Conservation (phyloP, 805 yeast genomes). For the Blastobotrys terrestris region DNA sequence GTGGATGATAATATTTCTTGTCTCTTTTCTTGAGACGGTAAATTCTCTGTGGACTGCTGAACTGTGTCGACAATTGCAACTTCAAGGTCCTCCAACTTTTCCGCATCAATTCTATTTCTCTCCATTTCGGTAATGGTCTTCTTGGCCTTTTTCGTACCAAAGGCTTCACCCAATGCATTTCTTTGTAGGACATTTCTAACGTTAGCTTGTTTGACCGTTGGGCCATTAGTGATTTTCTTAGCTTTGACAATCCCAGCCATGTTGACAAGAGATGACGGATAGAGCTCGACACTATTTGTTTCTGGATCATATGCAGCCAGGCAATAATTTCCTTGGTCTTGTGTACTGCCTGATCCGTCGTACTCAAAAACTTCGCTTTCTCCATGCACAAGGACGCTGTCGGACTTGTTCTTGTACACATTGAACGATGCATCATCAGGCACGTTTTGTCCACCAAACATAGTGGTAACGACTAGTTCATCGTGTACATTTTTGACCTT, state of each 20-base stretch:
- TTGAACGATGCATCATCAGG: constrained; percentile 57
- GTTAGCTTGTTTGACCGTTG: constrained; percentile 52
- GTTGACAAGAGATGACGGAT: constrained; percentile 55
- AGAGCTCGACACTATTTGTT: constrained; percentile 57
- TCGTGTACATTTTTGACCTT: neutral
- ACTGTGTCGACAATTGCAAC: constrained; percentile 78
- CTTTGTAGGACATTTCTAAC: constrained; percentile 54
- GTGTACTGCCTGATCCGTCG: constrained; percentile 43
- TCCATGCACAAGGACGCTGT: constrained; percentile 59
- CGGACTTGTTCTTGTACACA: constrained; percentile 44
- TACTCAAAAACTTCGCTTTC: constrained; percentile 69
- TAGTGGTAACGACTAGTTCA: constrained; percentile 46
- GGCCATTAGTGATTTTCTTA: constrained; percentile 52
- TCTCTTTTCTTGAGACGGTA: constrained; percentile 69
- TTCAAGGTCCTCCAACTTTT: constrained; percentile 65
- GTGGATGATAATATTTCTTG: constrained; percentile 51
- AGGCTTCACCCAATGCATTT: constrained; percentile 86
- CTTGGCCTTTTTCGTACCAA: constrained; percentile 95
- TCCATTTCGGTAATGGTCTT: constrained; percentile 77
- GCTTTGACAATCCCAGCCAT: constrained; percentile 59
- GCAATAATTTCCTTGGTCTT: constrained; percentile 46
- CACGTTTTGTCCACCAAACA: constrained; percentile 68
- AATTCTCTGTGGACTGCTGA: constrained; percentile 55
- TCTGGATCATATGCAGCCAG: constrained; percentile 73
- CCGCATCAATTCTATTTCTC: constrained; percentile 82